Percentiles rank a stretch among this genome's conserved stretches.
Conservation (phyloP, 495 filamentous ascomycete genomes). For the Neurospora sp. region DNA sequence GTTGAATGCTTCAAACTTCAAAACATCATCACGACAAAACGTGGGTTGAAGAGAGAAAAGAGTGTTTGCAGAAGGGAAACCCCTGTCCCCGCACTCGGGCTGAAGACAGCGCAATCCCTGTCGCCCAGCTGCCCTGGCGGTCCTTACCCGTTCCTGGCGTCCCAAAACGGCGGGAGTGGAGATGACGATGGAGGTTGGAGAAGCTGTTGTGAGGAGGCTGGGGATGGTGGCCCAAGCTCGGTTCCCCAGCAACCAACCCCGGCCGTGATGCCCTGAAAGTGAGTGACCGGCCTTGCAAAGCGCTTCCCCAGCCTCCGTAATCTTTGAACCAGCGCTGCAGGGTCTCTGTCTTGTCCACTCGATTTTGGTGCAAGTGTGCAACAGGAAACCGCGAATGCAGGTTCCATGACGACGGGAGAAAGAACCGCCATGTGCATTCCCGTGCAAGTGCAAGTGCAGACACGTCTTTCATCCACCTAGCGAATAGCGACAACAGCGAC, state of each 20-base stretch:
- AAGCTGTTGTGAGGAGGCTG: not conserved
- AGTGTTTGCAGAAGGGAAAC: not conserved
- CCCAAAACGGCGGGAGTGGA: not conserved
- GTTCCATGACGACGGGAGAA: not conserved
- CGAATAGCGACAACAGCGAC: not conserved
- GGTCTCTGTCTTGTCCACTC: not conserved
- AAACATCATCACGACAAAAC: not conserved
- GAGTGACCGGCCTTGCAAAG: not conserved
- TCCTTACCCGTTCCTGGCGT: not conserved
- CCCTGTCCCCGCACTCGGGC: not conserved
- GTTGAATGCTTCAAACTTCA: not conserved
- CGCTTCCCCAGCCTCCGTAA: not conserved
- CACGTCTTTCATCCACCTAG: not conserved
- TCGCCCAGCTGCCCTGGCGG: not conserved
- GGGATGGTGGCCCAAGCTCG: not conserved
- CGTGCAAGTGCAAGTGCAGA: not conserved
- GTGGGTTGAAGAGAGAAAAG: not conserved
- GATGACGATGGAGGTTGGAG: not conserved
- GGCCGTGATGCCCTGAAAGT: not conserved
- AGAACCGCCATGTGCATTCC: not conserved
- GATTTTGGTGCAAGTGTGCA: not conserved
- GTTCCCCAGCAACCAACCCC: not conserved
- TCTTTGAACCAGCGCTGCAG: not conserved
- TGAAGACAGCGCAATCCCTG: not conserved
- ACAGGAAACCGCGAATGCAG: not conserved